phyloP scores from a whole-genome alignment of 306 rosid genomes.

The Chamaecrista fasciculata region DNA sequence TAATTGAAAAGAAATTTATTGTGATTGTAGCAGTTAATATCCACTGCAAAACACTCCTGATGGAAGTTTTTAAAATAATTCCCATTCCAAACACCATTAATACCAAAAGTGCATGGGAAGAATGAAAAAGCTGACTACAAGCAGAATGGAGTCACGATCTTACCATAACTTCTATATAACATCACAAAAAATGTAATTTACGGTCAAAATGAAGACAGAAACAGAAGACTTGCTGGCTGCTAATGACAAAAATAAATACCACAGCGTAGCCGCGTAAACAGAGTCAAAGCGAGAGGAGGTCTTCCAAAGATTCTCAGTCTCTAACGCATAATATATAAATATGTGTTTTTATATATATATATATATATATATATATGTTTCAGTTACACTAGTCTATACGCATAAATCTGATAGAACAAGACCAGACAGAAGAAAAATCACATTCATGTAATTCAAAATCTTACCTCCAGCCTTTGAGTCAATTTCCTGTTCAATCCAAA shows the following conservation, averaged over 20 bases:
- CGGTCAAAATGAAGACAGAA: neutral
- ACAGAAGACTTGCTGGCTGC: neutral
- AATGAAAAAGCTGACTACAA: neutral
- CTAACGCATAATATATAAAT: neutral
- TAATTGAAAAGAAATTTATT: neutral
- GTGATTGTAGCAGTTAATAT: neutral
- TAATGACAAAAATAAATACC: neutral
- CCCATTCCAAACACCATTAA: neutral
- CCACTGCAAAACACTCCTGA: neutral
- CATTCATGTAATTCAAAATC: constrained; percentile 18
- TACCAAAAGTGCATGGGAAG: neutral
- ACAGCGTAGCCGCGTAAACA: neutral
- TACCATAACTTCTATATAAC: neutral
- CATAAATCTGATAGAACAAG: constrained; percentile 7
- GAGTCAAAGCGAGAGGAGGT: neutral
- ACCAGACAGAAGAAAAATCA: neutral
- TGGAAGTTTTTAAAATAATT: neutral
- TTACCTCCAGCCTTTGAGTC: neutral
- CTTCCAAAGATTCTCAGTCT: neutral
- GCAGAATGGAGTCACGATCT: neutral
- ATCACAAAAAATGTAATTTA: neutral
- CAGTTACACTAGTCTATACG: neutral
- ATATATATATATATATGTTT: too few relatives aligned
- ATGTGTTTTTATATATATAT: too few relatives aligned
- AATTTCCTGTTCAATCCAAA: constrained; percentile 25